Conservation (phyloP, 148 eudicot species). For the Euryodendron excelsum region DNA sequence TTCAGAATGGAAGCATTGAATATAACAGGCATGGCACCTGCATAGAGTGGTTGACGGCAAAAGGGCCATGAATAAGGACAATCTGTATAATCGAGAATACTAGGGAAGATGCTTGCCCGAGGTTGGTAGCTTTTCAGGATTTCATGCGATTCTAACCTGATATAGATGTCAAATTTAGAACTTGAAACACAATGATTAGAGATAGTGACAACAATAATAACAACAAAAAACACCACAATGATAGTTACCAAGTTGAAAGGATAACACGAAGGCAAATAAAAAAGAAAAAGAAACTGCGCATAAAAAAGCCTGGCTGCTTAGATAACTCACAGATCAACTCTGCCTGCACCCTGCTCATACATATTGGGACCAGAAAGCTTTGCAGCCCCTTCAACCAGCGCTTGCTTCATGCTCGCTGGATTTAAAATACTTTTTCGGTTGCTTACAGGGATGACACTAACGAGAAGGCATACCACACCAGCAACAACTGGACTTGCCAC, state of each 20-base stretch:
- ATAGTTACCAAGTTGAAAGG: neutral
- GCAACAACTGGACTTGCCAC: constrained; percentile 99
- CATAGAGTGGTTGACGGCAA: constrained; percentile 96
- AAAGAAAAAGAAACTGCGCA: neutral
- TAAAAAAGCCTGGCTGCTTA: neutral
- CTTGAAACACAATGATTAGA: neutral
- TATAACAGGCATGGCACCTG: constrained; percentile 96
- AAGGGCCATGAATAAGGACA: constrained; percentile 99
- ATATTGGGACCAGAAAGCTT: constrained; percentile 94
- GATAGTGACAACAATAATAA: neutral
- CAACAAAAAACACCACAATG: neutral
- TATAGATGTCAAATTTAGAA: constrained; percentile 19
- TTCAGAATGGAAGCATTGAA: constrained; percentile 89
- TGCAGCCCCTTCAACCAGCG: constrained; percentile 97
- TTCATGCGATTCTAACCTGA: constrained; percentile 92
- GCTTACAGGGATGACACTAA: constrained; percentile 78
- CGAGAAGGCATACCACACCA: constrained; percentile 95
- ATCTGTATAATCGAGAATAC: constrained; percentile 76
- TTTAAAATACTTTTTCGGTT: constrained; percentile 65
- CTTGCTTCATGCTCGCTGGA: constrained; percentile 99
- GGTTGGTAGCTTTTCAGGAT: constrained; percentile 79
- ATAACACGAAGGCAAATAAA: no score
- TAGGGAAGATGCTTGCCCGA: constrained; percentile 85
- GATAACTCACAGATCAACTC: constrained; percentile 88
- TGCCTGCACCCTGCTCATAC: constrained; percentile 99